Evolutionary conservation across 2,329 filamentous ascomycete genomes (phyloP), one percentile per base, ranked within the genome.

Genomic region (Tothia fuscella): DNA sequence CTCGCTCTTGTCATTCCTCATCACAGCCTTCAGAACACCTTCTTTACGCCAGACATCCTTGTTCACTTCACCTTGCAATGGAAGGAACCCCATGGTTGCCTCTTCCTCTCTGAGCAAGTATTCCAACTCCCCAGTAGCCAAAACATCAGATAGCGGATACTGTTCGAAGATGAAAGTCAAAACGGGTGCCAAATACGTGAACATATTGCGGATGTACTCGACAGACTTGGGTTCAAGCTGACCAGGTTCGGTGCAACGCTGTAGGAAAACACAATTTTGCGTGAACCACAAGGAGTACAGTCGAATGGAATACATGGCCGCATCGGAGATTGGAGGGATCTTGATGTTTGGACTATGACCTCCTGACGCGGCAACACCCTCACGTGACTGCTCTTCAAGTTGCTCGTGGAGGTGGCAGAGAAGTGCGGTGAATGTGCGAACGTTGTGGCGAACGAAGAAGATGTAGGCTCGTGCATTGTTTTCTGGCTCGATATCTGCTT

Each of bases 361-460:
- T 57, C 47, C 56, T 59, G 48, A 53, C 57, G 33, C 49, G 48
- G n/a, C 24, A 38, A 58, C 51, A 20, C 54, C 55, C 28, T 59
- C 58, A 19, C 43, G 61, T 35, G 56, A 76, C 19, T 68, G 62
- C n/a, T 66, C 69, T 42, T 77, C 72, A 3, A 93, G 67, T 50
- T 86, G 80, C n/a, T 74, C 70, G 48, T 80, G 68, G 26, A 93
- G 66, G 21, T 80, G 65, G 40, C 80, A 77, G 34, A 88, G 72
- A 24, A 94, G 67, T 1, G 74, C 73, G 43, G 79, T 74, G 51
- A 93, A 80, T 7, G 81, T 85, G 39, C 80, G 80, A 36, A 86
- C 67, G 53, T 93, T 94, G 47, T 93, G 74, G 19, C 79, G 72
- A 33, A 93, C 67, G 45, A 83, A 77, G 52, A 80, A 87, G 45